phyloP scores from a whole-genome alignment of 176 grass and related monocot genomes.

The Calamus simplicifolius region DNA sequence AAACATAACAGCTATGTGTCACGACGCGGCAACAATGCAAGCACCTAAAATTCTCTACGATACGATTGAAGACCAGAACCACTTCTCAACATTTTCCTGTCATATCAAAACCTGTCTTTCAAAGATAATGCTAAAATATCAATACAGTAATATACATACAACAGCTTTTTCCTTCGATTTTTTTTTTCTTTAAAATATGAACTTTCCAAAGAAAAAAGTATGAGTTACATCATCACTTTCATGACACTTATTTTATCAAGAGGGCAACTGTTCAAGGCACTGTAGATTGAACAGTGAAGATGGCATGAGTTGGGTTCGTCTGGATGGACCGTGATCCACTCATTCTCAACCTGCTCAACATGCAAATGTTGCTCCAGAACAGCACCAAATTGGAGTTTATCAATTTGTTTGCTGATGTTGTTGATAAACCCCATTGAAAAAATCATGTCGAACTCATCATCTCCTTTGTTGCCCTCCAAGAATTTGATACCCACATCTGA shows the following conservation, averaged over 20 bases:
- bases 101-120: no score
- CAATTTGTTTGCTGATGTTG: conserved; percentile 52
- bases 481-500: conserved; percentile 52
- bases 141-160: no score
- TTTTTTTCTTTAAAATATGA: no score
- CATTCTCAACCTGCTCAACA: conserved; percentile 26
- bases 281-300: conserved; percentile 31
- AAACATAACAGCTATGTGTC: no score
- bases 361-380: conserved; percentile 40
- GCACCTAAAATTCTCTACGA: no score
- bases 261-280: conserved; percentile 38
- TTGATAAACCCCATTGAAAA: conserved; percentile 61
- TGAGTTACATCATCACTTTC: conserved; percentile 35
- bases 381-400: conserved; percentile 39
- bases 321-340: conserved; percentile 34
- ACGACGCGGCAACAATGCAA: no score
- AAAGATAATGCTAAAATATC: no score
- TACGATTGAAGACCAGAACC: no score
- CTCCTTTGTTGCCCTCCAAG: conserved; percentile 12
- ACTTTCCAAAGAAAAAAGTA: neutral
- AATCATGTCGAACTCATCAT: conserved; percentile 45
- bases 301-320: conserved; percentile 40
- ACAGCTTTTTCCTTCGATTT: no score
- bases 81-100: no score
- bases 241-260: conserved; percentile 41